Evolutionary conservation across 2,329 filamentous ascomycete species (phyloP).

Genomic region (Colletotrichum lindemuthianum): DNA sequence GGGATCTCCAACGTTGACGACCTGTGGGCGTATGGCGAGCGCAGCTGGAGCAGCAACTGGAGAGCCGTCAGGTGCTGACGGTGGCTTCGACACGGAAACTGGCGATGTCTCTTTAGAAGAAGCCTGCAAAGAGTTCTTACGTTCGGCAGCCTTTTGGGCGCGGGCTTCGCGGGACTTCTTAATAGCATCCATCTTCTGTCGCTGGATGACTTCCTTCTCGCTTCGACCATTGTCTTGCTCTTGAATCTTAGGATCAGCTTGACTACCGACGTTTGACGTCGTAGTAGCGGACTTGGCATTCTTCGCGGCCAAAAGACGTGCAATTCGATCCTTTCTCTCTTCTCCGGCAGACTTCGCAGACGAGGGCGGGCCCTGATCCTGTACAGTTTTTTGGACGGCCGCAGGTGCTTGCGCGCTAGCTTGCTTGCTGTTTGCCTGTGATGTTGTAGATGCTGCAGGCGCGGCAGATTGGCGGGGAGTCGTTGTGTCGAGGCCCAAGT

Average conservation of each 20-base stretch:
- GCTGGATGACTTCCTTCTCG: constrained; percentile 77
- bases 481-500: constrained; percentile 68
- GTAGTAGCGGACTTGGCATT: constrained; percentile 58
- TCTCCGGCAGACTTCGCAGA: constrained; percentile 54
- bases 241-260: not conserved
- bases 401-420: not conserved
- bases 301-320: constrained; percentile 79
- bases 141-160: constrained; percentile 46
- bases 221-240: constrained; percentile 49
- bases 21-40: not conserved
- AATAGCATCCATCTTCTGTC: constrained; percentile 82
- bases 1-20: not conserved
- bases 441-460: not conserved
- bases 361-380: constrained; percentile 7
- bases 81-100: not conserved
- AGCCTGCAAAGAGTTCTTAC: constrained; percentile 24
- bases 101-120: constrained; percentile 19
- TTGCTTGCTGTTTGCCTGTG: constrained; percentile 3
- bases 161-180: constrained; percentile 65
- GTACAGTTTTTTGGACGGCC: not conserved
- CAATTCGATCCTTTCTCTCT: constrained; percentile 80
- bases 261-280: constrained; percentile 19
- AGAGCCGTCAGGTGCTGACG: not conserved
- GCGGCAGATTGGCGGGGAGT: constrained; percentile 33
- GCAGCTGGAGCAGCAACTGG: not conserved